Evolutionary conservation across 2,329 filamentous ascomycete genomes (phyloP).

Genomic region (Clarireedia hainanense): DNA sequence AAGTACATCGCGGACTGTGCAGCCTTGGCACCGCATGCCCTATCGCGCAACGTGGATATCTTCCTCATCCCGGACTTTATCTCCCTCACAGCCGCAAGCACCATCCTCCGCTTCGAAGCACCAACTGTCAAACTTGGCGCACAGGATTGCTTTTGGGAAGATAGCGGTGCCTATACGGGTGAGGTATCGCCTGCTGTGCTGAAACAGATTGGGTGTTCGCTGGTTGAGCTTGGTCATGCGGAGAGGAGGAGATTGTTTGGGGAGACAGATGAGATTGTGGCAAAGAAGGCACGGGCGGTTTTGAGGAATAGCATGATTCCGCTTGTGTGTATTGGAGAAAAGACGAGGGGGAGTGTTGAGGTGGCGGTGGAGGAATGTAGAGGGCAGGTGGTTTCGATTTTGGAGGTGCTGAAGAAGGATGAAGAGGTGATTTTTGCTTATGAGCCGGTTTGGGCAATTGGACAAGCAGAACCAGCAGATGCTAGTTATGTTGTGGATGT

Average conservation of each 20-base stretch:
- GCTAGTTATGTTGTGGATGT: conserved; percentile 67
- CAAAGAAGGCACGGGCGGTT: conserved; percentile 61
- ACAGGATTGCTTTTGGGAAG: conserved; percentile 66
- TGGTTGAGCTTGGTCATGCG: conserved; percentile 76
- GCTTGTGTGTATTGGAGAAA: conserved; percentile 52
- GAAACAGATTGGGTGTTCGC: conserved; percentile 55
- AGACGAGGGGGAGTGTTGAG: conserved; percentile 41
- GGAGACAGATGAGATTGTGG: conserved; percentile 59
- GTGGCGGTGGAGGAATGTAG: conserved; percentile 58
- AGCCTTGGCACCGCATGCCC: conserved; percentile 34
- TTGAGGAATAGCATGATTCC: conserved; percentile 65
- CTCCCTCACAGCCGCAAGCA: conserved; percentile 47
- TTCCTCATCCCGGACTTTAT: conserved; percentile 76
- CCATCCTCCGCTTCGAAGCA: conserved; percentile 37
- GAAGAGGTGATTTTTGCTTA: conserved; percentile 71
- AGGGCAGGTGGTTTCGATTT: conserved; percentile 44
- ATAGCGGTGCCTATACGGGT: conserved; percentile 67
- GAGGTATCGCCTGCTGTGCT: conserved; percentile 66
- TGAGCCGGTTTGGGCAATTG: conserved; percentile 54
- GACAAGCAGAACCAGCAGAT: conserved; percentile 61
- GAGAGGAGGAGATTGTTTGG: conserved; percentile 65
- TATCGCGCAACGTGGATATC: conserved; percentile 51
- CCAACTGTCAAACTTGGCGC: conserved; percentile 59
- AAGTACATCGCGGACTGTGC: conserved; percentile 46
- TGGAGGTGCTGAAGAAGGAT: conserved; percentile 53